Evolutionary conservation across 345 rosid genomes (phyloP).

Genomic region (Atalantia buxifolia): DNA sequence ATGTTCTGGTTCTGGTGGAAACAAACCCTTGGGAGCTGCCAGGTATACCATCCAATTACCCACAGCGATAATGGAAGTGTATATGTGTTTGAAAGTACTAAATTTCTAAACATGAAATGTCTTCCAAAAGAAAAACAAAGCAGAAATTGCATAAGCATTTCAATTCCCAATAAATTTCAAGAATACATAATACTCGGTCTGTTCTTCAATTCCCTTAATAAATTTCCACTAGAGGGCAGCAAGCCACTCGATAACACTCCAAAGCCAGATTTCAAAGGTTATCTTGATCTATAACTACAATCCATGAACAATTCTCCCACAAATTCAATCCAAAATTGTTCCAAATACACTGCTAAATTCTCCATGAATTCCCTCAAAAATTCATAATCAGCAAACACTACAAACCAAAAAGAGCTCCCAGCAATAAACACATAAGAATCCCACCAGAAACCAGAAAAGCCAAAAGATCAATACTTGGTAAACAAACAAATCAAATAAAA

Average conservation of each 20-base stretch:
- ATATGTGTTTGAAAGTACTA: not conserved
- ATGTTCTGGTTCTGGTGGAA: slow-evolving; percentile 90
- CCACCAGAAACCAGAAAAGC: slow-evolving; percentile 25
- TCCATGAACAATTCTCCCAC: not conserved
- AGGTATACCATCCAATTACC: slow-evolving; percentile 19
- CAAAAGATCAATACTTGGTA: slow-evolving; percentile 14
- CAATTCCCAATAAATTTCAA: not conserved
- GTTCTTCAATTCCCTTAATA: not conserved
- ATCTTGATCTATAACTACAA: not conserved
- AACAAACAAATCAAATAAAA: slow-evolving; percentile 1
- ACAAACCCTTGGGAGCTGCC: slow-evolving; percentile 96
- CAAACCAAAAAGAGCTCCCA: not conserved
- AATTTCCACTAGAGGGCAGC: not conserved
- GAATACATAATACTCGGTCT: not conserved
- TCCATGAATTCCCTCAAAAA: not conserved
- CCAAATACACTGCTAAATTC: not conserved
- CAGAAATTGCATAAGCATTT: not conserved
- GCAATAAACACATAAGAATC: not conserved
- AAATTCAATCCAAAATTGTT: not conserved
- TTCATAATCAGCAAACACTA: not conserved
- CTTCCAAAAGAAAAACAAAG: not conserved
- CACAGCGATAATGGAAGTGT: not conserved
- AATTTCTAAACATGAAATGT: slow-evolving; percentile 1
- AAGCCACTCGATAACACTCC: not conserved
- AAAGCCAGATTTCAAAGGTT: not conserved